Conservation (phyloP, 2,329 filamentous ascomycete species). For the Colletotrichum tropicale region DNA sequence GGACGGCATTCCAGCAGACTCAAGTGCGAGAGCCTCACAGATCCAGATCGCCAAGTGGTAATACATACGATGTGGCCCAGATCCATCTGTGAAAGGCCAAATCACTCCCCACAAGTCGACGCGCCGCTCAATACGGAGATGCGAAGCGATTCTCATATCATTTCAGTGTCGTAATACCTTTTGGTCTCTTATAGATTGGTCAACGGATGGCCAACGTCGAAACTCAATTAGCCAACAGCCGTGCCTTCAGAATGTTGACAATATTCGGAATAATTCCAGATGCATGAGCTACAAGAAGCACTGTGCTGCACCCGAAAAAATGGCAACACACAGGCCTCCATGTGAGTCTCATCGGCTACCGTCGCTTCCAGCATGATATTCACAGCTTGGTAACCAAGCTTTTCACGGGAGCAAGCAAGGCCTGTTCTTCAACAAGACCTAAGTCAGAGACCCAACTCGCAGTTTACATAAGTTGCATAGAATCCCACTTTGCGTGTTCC, state of each 20-base stretch:
- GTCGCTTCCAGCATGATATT: neutral
- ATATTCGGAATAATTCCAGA: neutral
- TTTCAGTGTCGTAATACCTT: neutral
- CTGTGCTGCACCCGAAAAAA: neutral
- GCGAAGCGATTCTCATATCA: neutral
- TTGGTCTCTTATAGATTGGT: neutral
- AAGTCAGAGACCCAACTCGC: neutral
- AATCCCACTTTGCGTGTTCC: neutral
- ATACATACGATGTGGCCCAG: neutral
- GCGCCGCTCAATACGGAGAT: too few species aligned
- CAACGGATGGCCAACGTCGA: neutral
- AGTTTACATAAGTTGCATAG: neutral
- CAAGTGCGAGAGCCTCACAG: neutral
- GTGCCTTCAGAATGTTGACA: neutral
- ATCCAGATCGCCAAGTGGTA: neutral
- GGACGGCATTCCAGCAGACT: neutral
- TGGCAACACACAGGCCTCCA: neutral
- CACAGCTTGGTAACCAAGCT: neutral
- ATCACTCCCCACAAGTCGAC: too few species aligned
- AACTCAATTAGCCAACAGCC: neutral
- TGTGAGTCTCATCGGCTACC: neutral
- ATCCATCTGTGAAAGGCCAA: too few species aligned
- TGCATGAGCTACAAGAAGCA: neutral
- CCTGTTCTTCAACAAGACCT: neutral
- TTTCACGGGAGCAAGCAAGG: neutral